phyloP scores from a whole-genome alignment of 352 stramenopile species.

The Saprolegnia diclina region DNA sequence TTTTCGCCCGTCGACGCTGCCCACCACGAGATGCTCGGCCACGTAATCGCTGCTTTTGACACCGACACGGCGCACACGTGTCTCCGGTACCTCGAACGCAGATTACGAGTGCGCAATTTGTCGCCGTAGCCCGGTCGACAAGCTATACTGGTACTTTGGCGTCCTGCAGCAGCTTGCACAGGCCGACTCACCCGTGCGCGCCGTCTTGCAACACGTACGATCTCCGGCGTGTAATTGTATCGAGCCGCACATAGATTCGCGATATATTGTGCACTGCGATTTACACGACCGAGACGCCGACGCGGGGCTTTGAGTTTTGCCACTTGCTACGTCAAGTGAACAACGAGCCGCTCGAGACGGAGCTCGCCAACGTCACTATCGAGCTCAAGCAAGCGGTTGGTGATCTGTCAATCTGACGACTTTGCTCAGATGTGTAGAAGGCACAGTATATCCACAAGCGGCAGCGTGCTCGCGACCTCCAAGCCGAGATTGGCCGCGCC shows the following conservation, averaged over 20 bases:
- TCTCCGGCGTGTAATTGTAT: not conserved
- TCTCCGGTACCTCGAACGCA: conserved; percentile 1
- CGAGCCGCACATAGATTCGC: conserved; percentile 1
- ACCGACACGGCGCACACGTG: conserved; percentile 13
- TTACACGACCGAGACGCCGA: conserved; percentile 3
- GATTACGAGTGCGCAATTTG: not conserved
- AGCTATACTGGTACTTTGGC: conserved; percentile 24
- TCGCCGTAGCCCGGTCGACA: conserved; percentile 10
- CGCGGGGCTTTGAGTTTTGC: conserved; percentile 12
- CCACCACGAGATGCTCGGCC: conserved; percentile 3
- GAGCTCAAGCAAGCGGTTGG: conserved; percentile 11
- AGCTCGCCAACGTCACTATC: conserved; percentile 1
- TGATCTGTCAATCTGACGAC: not conserved
- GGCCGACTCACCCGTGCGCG: not conserved
- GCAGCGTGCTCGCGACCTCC: not conserved
- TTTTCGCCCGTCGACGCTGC: conserved; percentile 11
- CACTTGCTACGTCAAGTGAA: conserved; percentile 13
- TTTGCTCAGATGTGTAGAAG: not conserved
- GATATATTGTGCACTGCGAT: conserved; percentile 9
- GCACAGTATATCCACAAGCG: not conserved
- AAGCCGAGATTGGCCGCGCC: conserved; percentile 4
- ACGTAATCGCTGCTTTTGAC: conserved; percentile 1
- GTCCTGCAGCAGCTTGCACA: conserved; percentile 12
- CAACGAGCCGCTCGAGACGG: conserved; percentile 3
- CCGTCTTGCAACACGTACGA: conserved; percentile 5